Evolutionary conservation across 306 rosid genomes (phyloP).

Genomic region (Benincasa hispida): DNA sequence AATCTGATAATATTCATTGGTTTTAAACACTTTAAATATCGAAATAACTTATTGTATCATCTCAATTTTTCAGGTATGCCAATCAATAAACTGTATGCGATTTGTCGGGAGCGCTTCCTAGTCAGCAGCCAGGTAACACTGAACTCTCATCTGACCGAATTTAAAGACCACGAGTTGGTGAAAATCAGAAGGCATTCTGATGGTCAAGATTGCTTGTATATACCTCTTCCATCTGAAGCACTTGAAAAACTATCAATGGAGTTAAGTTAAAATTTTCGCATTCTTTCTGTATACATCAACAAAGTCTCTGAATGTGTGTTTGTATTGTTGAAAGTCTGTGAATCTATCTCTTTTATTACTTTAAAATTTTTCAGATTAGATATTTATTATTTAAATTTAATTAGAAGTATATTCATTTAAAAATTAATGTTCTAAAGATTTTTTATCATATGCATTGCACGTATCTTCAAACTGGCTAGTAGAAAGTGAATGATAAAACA

Average conservation of each 20-base stretch:
- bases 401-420: no score
- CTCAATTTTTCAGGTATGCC: constrained; percentile 52
- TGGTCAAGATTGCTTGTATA: constrained; percentile 72
- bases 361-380: no score
- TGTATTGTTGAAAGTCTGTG: not conserved
- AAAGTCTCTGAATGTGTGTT: not conserved
- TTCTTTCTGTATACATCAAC: not conserved
- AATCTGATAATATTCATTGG: not conserved
- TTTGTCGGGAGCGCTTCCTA: constrained; percentile 75
- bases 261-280: constrained; percentile 15
- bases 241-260: constrained; percentile 56
- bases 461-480: no score
- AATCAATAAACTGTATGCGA: constrained; percentile 42
- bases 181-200: constrained; percentile 74
- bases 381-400: no score
- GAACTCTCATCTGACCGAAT: constrained; percentile 80
- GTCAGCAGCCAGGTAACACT: constrained; percentile 72
- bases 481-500: no score
- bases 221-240: constrained; percentile 59
- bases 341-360: no score
- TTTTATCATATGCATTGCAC: no score
- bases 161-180: constrained; percentile 86
- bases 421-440: no score
- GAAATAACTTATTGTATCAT: not conserved
- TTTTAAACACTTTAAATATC: not conserved